Evolutionary conservation across 441 rosid species (phyloP).

Genomic region (Raphanus hybrid): DNA sequence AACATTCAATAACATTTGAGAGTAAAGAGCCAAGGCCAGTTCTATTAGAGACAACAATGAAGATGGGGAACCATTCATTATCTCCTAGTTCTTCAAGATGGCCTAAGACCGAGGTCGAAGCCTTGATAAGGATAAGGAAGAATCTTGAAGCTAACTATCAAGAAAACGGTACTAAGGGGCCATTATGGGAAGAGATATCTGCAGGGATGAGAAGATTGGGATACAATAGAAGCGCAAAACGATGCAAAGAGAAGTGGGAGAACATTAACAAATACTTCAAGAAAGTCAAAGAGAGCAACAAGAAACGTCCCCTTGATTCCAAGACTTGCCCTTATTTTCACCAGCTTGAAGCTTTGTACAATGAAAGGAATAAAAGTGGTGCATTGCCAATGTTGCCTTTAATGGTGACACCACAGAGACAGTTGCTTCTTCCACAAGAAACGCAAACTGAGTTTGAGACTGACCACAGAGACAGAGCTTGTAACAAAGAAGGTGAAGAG

Average conservation of each 20-base stretch:
- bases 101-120: conserved; percentile 84
- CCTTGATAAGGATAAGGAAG: conserved; percentile 63
- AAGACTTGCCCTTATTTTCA: conserved; percentile 93
- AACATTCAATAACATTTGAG: conserved; percentile 35
- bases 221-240: conserved; percentile 72
- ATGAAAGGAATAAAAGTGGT: conserved; percentile 50
- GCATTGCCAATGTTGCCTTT: conserved; percentile 43
- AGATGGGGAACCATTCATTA: conserved; percentile 24
- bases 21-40: conserved; percentile 36
- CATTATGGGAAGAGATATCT: conserved; percentile 92
- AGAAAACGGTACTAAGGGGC: conserved; percentile 80
- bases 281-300: conserved; percentile 88
- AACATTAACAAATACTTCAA: conserved; percentile 96
- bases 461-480: conserved; percentile 30
- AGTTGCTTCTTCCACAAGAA: conserved; percentile 67
- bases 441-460: conserved; percentile 31
- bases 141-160: conserved; percentile 67
- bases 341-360: conserved; percentile 77
- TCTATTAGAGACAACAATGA: conserved; percentile 25
- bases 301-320: conserved; percentile 80
- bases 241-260: conserved; percentile 99
- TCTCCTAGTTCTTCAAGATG: conserved; percentile 76
- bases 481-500: conserved; percentile 37
- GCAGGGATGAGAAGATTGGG: conserved; percentile 75
- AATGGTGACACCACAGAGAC: conserved; percentile 80